Conservation (phyloP, 2,329 filamentous ascomycete genomes). For the Aspergillus tanneri region DNA sequence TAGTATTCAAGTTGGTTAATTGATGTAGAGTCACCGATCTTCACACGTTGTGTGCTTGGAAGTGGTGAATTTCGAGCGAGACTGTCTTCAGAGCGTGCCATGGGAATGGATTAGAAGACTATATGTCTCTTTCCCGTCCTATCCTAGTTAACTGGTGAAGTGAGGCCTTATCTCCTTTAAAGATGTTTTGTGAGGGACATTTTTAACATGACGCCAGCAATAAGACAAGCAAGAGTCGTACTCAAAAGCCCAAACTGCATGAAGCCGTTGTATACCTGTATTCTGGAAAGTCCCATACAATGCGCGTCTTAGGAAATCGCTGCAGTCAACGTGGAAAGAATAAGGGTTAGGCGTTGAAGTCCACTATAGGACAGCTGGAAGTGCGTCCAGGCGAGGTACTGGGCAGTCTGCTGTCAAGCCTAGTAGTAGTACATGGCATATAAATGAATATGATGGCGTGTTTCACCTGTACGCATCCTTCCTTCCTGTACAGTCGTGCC, state of each 20-base stretch:
- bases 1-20: background rate
- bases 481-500: too few species aligned
- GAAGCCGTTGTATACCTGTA: background rate
- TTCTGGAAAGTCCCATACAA: background rate
- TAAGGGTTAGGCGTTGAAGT: too few species aligned
- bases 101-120: slow-evolving; percentile 1
- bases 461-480: too few species aligned
- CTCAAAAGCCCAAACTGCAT: background rate
- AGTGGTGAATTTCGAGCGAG: slow-evolving; percentile 7
- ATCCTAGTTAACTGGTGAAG: background rate
- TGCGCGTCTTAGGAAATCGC: background rate
- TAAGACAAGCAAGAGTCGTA: background rate
- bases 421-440: too few species aligned
- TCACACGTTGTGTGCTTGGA: slow-evolving; percentile 1
- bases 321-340: background rate
- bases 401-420: too few species aligned
- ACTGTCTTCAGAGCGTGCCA: slow-evolving; percentile 7
- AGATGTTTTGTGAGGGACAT: slow-evolving; percentile 2
- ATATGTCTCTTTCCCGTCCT: background rate
- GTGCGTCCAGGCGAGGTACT: too few species aligned
- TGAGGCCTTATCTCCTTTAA: background rate
- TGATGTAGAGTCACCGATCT: background rate
- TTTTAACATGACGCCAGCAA: background rate
- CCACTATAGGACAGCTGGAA: too few species aligned
- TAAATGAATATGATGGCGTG: too few species aligned